phyloP scores from a whole-genome alignment of 352 stramenopile genomes.

The Vaucheria bursata region DNA sequence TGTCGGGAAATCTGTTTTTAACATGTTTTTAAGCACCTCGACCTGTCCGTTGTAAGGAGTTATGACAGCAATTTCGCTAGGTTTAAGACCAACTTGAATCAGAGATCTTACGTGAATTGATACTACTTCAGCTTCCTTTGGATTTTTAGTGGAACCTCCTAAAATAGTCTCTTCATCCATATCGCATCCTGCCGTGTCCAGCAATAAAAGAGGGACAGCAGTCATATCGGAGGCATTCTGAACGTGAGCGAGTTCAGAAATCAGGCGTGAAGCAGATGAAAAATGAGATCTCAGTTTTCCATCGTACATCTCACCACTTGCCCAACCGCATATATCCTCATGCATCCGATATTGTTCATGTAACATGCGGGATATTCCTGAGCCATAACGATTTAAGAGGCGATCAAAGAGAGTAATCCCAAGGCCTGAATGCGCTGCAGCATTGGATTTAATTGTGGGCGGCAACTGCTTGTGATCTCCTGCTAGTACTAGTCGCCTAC shows the following conservation, averaged over 20 bases:
- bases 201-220: slow-evolving; percentile 64
- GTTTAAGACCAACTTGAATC: slow-evolving; percentile 65
- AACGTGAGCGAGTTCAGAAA: no score
- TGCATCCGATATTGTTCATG: slow-evolving; percentile 96
- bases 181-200: slow-evolving; percentile 68
- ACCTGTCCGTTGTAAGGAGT: slow-evolving; percentile 93
- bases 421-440: slow-evolving; percentile 59
- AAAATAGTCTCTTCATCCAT: slow-evolving; percentile 44
- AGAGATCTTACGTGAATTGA: slow-evolving; percentile 52
- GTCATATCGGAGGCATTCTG: slow-evolving; percentile 57
- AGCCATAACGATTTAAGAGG: slow-evolving; percentile 62
- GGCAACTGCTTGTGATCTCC: slow-evolving; percentile 92
- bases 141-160: slow-evolving; percentile 38
- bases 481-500: slow-evolving; percentile 60
- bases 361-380: slow-evolving; percentile 64
- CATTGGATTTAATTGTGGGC: slow-evolving; percentile 85
- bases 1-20: slow-evolving; percentile 57
- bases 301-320: slow-evolving; percentile 78
- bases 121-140: slow-evolving; percentile 38
- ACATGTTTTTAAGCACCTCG: slow-evolving; percentile 71
- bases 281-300: no score
- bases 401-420: slow-evolving; percentile 90
- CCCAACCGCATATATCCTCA: slow-evolving; percentile 84
- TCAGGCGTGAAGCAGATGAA: no score
- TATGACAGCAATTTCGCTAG: slow-evolving; percentile 88